Evolutionary conservation across 2,329 filamentous ascomycete species (phyloP).

Genomic region (Westerdykella ornata): DNA sequence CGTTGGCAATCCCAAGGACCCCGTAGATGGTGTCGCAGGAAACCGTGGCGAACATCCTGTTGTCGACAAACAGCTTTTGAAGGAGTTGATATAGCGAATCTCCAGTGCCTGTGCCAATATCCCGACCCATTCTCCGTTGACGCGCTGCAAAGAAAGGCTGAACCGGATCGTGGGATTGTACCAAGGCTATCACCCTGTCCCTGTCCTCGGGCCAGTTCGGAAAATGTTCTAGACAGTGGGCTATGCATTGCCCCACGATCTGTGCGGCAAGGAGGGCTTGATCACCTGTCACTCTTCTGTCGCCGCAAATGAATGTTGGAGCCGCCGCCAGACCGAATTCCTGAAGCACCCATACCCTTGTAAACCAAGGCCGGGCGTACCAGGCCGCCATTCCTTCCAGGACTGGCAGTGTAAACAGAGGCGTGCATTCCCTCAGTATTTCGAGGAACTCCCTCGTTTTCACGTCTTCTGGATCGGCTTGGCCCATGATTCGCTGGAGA

Average conservation of each 20-base stretch:
- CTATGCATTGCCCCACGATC: background rate
- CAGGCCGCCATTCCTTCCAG: background rate
- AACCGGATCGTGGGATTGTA: background rate
- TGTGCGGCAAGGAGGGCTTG: background rate
- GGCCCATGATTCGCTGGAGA: background rate
- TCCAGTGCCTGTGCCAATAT: background rate
- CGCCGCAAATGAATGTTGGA: background rate
- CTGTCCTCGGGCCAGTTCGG: background rate
- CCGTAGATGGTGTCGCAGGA: conserved; percentile 13
- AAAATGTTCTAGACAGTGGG: too few species aligned
- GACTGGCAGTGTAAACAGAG: background rate
- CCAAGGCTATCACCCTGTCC: background rate
- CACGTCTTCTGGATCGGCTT: background rate
- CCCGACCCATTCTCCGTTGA: conserved; percentile 2
- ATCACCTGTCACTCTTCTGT: background rate
- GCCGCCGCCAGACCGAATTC: background rate
- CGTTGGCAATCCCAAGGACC: conserved; percentile 8
- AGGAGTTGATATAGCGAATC: conserved; percentile 5
- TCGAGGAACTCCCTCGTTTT: background rate
- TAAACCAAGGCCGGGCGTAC: background rate
- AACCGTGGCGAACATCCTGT: conserved; percentile 8
- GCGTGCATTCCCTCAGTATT: background rate
- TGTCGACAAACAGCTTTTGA: conserved; percentile 8
- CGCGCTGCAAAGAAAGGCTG: background rate
- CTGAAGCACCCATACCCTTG: conserved; percentile 1